Base-by-base conservation (phyloP, 441 rosid genomes). In the Capsella rubella region DNA sequence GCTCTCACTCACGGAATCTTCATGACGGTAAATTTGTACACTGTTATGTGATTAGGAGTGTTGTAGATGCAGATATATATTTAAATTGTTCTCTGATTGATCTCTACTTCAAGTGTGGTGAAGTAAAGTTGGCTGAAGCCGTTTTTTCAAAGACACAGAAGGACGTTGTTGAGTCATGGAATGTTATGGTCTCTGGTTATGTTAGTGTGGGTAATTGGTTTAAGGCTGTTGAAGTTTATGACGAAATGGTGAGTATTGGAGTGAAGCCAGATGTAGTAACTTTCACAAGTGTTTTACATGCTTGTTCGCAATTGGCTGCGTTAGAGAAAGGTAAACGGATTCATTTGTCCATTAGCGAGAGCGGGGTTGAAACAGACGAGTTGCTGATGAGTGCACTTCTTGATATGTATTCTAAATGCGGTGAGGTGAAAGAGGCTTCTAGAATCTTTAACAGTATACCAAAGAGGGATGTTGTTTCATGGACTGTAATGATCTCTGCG, bases 321-420 rank as follows among this genome's bases (percentile, higher is more conserved):
- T 70, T 90, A 64, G 92, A 79, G 74, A 86, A 86, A 69, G 91
- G 97, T 27, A 84, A 79, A 77, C 83, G 78, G 61, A 87, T 91
- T 75, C 91, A 89, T 78, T 60, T 62, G 11, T 69, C 52, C 45
- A 56, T 87, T 58, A 51, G n/a, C 9, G 82, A 76, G 59, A 79
- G 34, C 47, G 59, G 56, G 18, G 64, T 86, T 10, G 82, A 86
- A 31, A 45, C 53, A 63, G 84, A 86, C 59, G 82, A 82, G 70
- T 43, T 86, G 51, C 84, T 89, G 72, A 86, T 82, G 91, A 88
- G 90, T 27, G 88, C 94, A 14, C 87, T 89, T 57, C 86, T 90
- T 27, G 90, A 87, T 78, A 87, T 89, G 94, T 90, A 89, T 72
- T 87, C 94, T 27, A 90, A 90, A 82, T 89, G 96, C 11, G 94